A percentile compares a stretch with the other conserved stretches of the same genome.
Evolutionary conservation across 352 stramenopile species (phyloP).

Genomic region (Globisporangium okanoganense): DNA sequence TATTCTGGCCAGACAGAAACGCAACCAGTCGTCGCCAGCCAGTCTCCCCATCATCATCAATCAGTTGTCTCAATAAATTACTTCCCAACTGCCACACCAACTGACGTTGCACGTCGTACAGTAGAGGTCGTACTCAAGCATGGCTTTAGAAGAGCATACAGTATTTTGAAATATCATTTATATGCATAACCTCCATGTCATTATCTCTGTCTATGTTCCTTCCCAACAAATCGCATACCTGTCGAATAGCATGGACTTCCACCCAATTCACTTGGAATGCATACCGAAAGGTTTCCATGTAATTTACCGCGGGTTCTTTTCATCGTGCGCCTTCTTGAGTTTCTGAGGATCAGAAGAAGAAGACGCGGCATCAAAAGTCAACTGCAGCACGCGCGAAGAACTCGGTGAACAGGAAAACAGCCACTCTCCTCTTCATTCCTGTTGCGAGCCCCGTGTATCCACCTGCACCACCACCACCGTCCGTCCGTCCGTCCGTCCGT

Average conservation of each 20-base stretch:
- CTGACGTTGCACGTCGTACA: not conserved
- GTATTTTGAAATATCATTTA: too few relatives aligned
- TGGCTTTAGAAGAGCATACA: not conserved
- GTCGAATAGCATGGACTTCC: not conserved
- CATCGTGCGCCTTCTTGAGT: not conserved
- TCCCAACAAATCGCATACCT: not conserved
- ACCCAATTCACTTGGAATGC: not conserved
- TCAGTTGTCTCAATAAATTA: conserved; percentile 1
- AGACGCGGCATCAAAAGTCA: not conserved
- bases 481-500: too few relatives aligned
- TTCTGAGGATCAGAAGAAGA: conserved; percentile 2
- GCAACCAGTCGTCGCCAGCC: not conserved
- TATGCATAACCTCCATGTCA: too few relatives aligned
- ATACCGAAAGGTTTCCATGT: not conserved
- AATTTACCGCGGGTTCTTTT: not conserved
- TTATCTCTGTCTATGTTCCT: too few relatives aligned
- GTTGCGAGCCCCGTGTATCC: not conserved
- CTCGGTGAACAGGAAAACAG: not conserved
- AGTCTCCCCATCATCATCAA: conserved; percentile 4
- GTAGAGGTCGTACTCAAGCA: not conserved
- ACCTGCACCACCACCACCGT: not conserved
- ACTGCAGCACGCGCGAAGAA: not conserved
- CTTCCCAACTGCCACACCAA: not conserved
- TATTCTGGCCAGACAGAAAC: not conserved
- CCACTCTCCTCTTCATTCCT: not conserved